Conservation (phyloP, 129 eudicot species). For the Sambucus nigra region DNA sequence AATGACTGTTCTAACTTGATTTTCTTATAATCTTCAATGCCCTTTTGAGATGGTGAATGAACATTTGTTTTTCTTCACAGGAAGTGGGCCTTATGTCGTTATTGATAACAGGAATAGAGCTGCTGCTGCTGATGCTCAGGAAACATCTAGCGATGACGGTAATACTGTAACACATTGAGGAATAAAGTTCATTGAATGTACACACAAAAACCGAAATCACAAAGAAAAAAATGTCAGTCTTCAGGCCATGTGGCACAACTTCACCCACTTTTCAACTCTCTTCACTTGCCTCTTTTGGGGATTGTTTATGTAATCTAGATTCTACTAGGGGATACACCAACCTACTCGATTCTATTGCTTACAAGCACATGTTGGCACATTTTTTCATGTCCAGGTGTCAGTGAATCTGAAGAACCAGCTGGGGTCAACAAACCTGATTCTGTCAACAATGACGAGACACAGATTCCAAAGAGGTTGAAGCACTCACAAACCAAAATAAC, state of each 20-base stretch:
- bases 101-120: conserved; percentile 66
- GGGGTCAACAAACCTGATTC: conserved; percentile 24
- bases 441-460: conserved; percentile 33
- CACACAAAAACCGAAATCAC: not conserved
- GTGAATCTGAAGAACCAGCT: conserved; percentile 48
- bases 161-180: conserved; percentile 10
- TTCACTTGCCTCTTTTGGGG: not conserved
- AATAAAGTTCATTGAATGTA: not conserved
- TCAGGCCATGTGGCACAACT: not conserved
- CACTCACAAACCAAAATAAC: conserved; percentile 6
- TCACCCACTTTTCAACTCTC: not conserved
- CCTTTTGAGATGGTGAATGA: conserved; percentile 5
- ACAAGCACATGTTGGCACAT: conserved; percentile 13
- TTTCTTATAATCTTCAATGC: not conserved
- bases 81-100: conserved; percentile 76
- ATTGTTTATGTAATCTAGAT: not conserved
- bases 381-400: conserved; percentile 45
- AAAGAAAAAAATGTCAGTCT: not conserved
- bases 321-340: not conserved
- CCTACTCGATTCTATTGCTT: conserved; percentile 7
- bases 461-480: conserved; percentile 46
- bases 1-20: not conserved
- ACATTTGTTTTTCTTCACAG: conserved; percentile 24
- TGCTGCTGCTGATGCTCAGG: conserved; percentile 33
- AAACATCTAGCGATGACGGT: conserved; percentile 78